Evolutionary conservation across 768 basidiomycete species (phyloP).

Genomic region (Krasilnikovozyma curviuscula): DNA sequence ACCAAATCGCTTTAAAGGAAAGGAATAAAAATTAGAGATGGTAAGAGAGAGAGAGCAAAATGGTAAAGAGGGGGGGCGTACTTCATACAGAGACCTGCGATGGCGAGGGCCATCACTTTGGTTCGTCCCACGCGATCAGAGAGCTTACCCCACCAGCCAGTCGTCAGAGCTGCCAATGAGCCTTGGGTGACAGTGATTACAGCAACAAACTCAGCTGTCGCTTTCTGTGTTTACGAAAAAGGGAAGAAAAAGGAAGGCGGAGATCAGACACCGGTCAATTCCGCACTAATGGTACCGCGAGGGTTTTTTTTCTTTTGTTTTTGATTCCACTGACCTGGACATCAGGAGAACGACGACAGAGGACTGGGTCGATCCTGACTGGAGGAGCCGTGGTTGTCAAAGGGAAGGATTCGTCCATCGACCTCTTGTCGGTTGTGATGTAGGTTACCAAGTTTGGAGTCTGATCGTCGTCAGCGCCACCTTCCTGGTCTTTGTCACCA

Average conservation of each 20-base stretch:
- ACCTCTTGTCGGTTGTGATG: neutral
- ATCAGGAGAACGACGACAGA: slow-evolving; percentile 8
- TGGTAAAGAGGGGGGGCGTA: slow-evolving; percentile 27
- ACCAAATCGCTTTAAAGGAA: slow-evolving; percentile 42
- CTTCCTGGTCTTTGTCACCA: neutral
- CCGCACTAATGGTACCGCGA: neutral
- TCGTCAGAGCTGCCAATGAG: slow-evolving; percentile 55
- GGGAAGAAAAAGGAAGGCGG: neutral
- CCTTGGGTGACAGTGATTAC: slow-evolving; percentile 62
- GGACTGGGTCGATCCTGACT: slow-evolving; percentile 3
- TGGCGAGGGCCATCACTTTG: slow-evolving; percentile 45
- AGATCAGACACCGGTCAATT: neutral
- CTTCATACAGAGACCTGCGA: slow-evolving; percentile 55
- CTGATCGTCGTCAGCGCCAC: neutral
- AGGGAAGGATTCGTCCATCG: neutral
- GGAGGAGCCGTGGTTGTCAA: neutral
- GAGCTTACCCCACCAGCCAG: slow-evolving; percentile 69
- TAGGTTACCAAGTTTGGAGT: neutral
- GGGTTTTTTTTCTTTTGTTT: neutral
- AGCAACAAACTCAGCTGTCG: no score
- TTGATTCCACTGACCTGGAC: neutral
- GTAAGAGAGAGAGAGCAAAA: slow-evolving; percentile 17
- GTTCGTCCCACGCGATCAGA: slow-evolving; percentile 62
- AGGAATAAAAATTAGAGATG: neutral
- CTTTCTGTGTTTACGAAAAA: slow-evolving; percentile 23